Conservation (phyloP, 2,329 filamentous ascomycete genomes). For the Hirsutella thompsonii region DNA sequence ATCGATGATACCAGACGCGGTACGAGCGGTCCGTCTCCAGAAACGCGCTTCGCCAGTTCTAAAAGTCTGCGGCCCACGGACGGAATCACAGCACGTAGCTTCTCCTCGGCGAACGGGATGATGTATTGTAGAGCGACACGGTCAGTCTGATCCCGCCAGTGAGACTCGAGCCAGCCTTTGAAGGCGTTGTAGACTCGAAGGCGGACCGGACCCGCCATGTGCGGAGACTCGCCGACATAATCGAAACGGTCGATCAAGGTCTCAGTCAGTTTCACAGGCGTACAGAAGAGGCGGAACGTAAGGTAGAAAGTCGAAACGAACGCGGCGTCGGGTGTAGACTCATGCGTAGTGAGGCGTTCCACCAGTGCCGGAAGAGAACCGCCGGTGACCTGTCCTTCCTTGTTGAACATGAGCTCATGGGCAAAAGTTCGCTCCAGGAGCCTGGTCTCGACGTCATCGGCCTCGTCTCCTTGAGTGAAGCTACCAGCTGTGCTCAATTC, state of each 20-base stretch:
- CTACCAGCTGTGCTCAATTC: conserved; percentile 57
- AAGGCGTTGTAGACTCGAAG: conserved; percentile 91
- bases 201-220: conserved; percentile 66
- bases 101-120: conserved; percentile 63
- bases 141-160: conserved; percentile 81
- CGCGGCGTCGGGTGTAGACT: conserved; percentile 79
- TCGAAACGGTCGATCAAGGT: conserved; percentile 85
- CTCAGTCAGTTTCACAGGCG: conserved; percentile 64
- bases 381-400: conserved; percentile 88
- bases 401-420: conserved; percentile 85
- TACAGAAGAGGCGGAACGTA: conserved; percentile 88
- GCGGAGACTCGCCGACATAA: conserved; percentile 68
- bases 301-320: conserved; percentile 95
- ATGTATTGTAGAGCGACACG: conserved; percentile 64
- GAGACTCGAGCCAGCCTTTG: conserved; percentile 93
- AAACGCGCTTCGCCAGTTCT: conserved; percentile 69
- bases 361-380: conserved; percentile 82
- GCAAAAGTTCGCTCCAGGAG: conserved; percentile 87
- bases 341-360: conserved; percentile 87
- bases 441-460: conserved; percentile 66
- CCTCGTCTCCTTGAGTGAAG: conserved; percentile 57
- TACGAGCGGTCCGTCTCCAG: conserved; percentile 60
- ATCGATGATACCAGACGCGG: conserved; percentile 76
- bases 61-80: conserved; percentile 68
- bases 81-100: conserved; percentile 56